Percentiles rank a stretch among this genome's conserved stretches.
phyloP scores from a whole-genome alignment of 2,329 filamentous ascomycete species.

The Stachybotrys chartarum region DNA sequence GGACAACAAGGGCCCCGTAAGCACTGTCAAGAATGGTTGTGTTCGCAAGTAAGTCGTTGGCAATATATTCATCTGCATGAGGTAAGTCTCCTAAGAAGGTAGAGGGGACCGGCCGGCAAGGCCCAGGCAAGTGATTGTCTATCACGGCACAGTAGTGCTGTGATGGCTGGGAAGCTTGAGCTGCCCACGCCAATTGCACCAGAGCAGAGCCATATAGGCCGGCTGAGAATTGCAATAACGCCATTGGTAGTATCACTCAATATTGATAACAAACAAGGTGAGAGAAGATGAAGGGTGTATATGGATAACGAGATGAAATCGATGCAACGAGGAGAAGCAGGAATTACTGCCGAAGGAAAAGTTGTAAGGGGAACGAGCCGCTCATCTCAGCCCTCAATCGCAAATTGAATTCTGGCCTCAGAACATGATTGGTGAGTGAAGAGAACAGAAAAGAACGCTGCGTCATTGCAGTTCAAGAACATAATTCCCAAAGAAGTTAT shows the following conservation, averaged over 20 bases:
- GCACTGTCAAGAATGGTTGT: conserved; percentile 37
- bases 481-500: too few species aligned
- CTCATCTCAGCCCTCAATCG: too few species aligned
- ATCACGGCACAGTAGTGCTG: background rate
- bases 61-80: background rate
- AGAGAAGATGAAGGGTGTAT: too few species aligned
- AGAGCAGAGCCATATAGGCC: background rate
- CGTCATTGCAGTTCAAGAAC: too few species aligned
- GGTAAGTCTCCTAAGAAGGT: conserved; percentile 7
- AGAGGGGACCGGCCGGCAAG: conserved; percentile 12
- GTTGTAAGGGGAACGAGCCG: too few species aligned
- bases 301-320: too few species aligned
- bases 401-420: too few species aligned
- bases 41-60: conserved; percentile 7
- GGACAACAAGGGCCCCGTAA: conserved; percentile 59
- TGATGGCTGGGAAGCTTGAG: background rate
- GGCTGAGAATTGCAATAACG: background rate
- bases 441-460: too few species aligned
- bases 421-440: too few species aligned
- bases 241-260: background rate
- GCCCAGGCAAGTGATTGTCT: background rate
- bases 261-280: too few species aligned
- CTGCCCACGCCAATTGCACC: background rate
- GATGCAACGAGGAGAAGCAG: too few species aligned
- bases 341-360: too few species aligned